A percentile compares a stretch with the other conserved stretches of the same genome.
These are phyloP conservation scores for Boechera retrofracta DNA, from an alignment of 345 rosid genomes.

Conservation along the genomic window DNA sequence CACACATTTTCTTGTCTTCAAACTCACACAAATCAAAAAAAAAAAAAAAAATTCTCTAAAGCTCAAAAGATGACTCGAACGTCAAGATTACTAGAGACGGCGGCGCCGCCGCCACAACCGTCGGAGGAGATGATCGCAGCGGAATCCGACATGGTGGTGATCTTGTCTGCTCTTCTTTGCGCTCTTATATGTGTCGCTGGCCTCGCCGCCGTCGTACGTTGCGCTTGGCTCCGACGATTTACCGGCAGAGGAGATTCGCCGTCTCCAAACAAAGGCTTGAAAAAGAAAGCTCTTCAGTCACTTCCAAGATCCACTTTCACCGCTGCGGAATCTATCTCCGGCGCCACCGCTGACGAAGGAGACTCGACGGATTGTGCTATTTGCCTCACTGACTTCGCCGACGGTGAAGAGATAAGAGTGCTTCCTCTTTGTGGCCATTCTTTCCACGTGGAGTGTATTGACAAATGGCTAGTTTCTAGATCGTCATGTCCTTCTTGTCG, in stretches of 20 bases:
- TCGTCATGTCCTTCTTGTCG: constrained; percentile 80
- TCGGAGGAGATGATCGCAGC: constrained; percentile 40
- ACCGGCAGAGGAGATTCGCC: not conserved
- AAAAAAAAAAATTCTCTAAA: not conserved
- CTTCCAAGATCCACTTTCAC: constrained; percentile 70
- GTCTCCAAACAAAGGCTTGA: constrained; percentile 64
- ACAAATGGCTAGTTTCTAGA: constrained; percentile 65
- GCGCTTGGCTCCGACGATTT: constrained; percentile 59
- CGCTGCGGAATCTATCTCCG: constrained; percentile 30
- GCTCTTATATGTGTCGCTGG: constrained; percentile 77
- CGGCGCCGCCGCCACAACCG: constrained; percentile 54
- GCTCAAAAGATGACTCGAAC: constrained; percentile 46
- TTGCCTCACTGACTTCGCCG: constrained; percentile 57
- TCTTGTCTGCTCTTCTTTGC: constrained; percentile 72
- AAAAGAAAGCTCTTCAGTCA: constrained; percentile 66
- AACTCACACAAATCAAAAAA: constrained; percentile 23
- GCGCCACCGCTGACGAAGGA: constrained; percentile 1
- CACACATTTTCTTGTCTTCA: constrained; percentile 43
- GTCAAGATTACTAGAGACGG: constrained; percentile 42
- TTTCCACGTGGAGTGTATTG: constrained; percentile 66
- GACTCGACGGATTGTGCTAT: constrained; percentile 58
- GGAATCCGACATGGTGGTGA: constrained; percentile 68
- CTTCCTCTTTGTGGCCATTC: constrained; percentile 68
- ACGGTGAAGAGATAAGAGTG: constrained; percentile 62
- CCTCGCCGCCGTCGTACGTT: constrained; percentile 63